Evolutionary conservation across 768 basidiomycete species (phyloP).

Genomic region (Gymnopilus dilepis): DNA sequence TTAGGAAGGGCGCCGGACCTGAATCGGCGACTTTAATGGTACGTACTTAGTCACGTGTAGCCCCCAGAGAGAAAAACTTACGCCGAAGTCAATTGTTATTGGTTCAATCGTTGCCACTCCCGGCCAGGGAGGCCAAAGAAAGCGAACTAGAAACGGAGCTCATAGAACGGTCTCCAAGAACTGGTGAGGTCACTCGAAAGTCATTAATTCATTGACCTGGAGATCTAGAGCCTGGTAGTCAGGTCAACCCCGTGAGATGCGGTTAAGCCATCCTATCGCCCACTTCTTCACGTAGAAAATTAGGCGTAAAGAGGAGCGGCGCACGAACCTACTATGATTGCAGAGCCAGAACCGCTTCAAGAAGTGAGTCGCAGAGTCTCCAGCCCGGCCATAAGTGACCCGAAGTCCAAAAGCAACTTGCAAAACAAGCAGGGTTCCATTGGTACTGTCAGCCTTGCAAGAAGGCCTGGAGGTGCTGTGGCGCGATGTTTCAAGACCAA

Average conservation of each 20-base stretch:
- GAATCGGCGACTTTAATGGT: slow-evolving; percentile 6
- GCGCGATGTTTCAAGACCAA: not conserved
- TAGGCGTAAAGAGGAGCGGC: too few relatives aligned
- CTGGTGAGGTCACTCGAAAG: not conserved
- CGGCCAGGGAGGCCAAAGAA: too few relatives aligned
- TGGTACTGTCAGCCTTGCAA: not conserved
- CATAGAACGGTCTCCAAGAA: not conserved
- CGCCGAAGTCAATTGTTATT: not conserved
- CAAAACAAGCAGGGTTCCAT: not conserved
- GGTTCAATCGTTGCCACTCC: not conserved
- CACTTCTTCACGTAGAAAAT: too few relatives aligned
- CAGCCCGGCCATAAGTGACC: not conserved
- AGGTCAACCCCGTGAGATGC: not conserved
- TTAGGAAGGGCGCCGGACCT: slow-evolving; percentile 8
- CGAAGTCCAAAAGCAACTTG: not conserved
- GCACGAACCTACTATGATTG: too few relatives aligned
- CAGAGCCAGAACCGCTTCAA: not conserved
- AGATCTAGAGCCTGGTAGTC: not conserved
- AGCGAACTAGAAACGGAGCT: not conserved
- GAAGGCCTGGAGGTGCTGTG: not conserved
- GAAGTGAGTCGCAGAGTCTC: not conserved
- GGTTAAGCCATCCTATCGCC: not conserved
- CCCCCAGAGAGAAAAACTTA: not conserved
- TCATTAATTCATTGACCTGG: not conserved
- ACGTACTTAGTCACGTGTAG: slow-evolving; percentile 14